Base-by-base conservation (phyloP, 257 asterid genomes). In the Solanum rostratum region DNA sequence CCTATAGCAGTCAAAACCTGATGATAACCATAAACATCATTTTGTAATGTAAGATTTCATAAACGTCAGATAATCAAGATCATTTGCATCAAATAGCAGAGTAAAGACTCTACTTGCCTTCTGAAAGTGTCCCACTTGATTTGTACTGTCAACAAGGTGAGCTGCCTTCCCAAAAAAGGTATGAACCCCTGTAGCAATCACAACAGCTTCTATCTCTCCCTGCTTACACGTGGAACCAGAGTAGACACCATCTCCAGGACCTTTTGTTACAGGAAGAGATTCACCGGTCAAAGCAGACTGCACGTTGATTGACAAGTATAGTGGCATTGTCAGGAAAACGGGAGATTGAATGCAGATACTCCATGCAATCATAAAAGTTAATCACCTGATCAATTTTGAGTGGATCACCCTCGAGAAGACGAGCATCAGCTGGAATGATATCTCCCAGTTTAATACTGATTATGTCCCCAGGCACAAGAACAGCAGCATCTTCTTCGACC, bases 151-250 rank as follows among this genome's bases (percentile, higher is more conserved):
- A 45, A 96, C 99, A 82, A 96, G 99, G 86, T 96, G 99, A 7
- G 99, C 99, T 79, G 99, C 99, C 91, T 93, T 96, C 14, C 99
- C 98, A 46, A 96, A 96, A 88, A 96, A 96, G 37, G 99, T 96
- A 90, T 96, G 99, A 76, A 96, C 99, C 86, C 99, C 99, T 16
- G 99, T 96, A 43, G 97, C 99, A 69, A 96, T 94, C 57, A 94
- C 99, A 65, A 96, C 54, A 74, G 98, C 99, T 87, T 96, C 99
- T 11, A 96, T 78, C 84, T 96, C 99, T 83, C 99, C 98, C 86
- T 96, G 99, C 88, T 96, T 96, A 94, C 99, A 96, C 4, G 99
- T 96, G 22, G 99, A 96, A 86, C 99, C 99, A 33, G 99, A 96
- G 90, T 96, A 96, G 37, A 96, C 91, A 18, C 98, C 99, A 65